phyloP scores from a whole-genome alignment of 2,329 filamentous ascomycete genomes.

The Paradendryphiella salina region DNA sequence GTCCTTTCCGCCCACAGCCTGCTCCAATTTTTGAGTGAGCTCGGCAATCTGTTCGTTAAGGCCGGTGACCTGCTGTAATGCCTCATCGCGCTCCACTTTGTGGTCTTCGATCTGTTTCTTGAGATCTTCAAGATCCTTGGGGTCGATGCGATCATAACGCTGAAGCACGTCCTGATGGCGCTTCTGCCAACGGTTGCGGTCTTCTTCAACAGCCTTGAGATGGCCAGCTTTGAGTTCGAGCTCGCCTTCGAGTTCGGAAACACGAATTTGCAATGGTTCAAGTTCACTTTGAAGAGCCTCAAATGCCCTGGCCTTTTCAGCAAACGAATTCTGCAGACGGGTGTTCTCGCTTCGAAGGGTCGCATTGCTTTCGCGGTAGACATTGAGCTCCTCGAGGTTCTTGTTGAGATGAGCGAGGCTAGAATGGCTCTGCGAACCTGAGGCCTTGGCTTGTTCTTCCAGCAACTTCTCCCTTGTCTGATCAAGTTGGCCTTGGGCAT shows the following conservation, averaged over 20 bases:
- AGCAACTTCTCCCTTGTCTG: slow-evolving; percentile 86
- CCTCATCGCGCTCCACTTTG: slow-evolving; percentile 57
- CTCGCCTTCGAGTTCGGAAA: slow-evolving; percentile 81
- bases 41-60: slow-evolving; percentile 54
- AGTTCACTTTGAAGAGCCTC: slow-evolving; percentile 75
- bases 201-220: slow-evolving; percentile 83
- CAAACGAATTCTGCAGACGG: slow-evolving; percentile 74
- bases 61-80: slow-evolving; percentile 55
- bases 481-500: slow-evolving; percentile 84
- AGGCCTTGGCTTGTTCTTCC: slow-evolving; percentile 77
- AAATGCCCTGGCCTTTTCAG: slow-evolving; percentile 73
- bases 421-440: slow-evolving; percentile 71
- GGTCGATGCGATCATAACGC: slow-evolving; percentile 94
- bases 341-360: slow-evolving; percentile 86
- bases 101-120: slow-evolving; percentile 71
- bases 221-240: slow-evolving; percentile 83
- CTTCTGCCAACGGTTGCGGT: slow-evolving; percentile 94
- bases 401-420: slow-evolving; percentile 90
- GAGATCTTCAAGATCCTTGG: slow-evolving; percentile 85
- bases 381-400: slow-evolving; percentile 91
- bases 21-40: slow-evolving; percentile 47
- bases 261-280: slow-evolving; percentile 77
- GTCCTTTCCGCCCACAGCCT: slow-evolving; percentile 32
- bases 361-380: slow-evolving; percentile 92
- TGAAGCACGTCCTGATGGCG: slow-evolving; percentile 92